Evolutionary conservation across 2,329 filamentous ascomycete genomes (phyloP).

Genomic region (Claviceps pazoutovae): DNA sequence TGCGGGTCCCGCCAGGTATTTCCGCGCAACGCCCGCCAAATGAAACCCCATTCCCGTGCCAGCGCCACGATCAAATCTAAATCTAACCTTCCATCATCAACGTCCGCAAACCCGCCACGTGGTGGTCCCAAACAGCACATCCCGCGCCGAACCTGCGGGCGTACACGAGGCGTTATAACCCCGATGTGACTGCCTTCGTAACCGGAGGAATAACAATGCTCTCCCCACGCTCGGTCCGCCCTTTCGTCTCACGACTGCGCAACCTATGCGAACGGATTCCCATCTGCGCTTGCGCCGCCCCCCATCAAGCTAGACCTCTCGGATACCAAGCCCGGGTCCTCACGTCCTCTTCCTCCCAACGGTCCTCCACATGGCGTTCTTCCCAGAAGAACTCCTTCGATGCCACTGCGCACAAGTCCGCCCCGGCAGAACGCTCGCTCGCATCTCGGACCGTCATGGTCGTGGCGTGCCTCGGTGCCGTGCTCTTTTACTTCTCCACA

Average conservation of each 20-base stretch:
- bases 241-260: neutral
- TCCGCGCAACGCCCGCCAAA: neutral
- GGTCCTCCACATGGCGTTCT: conserved; percentile 7
- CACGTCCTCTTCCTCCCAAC: conserved; percentile 7
- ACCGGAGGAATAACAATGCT: neutral
- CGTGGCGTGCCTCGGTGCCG: conserved; percentile 28
- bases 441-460: conserved; percentile 24
- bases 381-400: conserved; percentile 12
- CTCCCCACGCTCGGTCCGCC: neutral
- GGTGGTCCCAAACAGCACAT: neutral
- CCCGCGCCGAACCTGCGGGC: too few relatives aligned
- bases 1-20: neutral
- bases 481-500: conserved; percentile 51
- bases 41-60: neutral
- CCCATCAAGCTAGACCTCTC: neutral
- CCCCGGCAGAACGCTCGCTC: conserved; percentile 15
- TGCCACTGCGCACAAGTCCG: conserved; percentile 13
- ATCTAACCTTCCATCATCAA: too few relatives aligned
- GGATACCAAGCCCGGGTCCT: neutral
- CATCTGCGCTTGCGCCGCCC: neutral
- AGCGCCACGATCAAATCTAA: too few relatives aligned
- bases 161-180: too few relatives aligned
- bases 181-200: neutral
- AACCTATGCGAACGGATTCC: neutral
- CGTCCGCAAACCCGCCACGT: too few relatives aligned